phyloP scores from a whole-genome alignment of 176 grass and related monocot species.

The Saccharum officinarum region DNA sequence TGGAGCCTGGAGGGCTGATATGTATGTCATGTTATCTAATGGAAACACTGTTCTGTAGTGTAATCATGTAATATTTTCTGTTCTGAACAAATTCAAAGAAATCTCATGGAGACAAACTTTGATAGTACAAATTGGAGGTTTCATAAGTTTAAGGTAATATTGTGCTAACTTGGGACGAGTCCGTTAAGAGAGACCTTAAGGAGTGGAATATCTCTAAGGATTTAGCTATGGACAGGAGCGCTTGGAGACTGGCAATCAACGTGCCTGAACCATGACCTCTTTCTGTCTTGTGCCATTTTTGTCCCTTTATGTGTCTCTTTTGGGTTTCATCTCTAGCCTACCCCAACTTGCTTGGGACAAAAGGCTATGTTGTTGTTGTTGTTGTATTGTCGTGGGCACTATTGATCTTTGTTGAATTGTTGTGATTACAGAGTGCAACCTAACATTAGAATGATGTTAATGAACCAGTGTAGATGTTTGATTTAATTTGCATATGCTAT shows the following conservation, averaged over 20 bases:
- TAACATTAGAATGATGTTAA: conserved; percentile 1
- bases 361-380: too few relatives aligned
- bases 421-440: not conserved
- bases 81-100: conserved; percentile 3
- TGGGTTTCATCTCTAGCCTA: too few relatives aligned
- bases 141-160: not conserved
- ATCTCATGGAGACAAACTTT: conserved; percentile 6
- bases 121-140: not conserved
- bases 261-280: too few relatives aligned
- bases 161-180: too few relatives aligned
- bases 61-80: conserved; percentile 1
- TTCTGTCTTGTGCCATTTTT: too few relatives aligned
- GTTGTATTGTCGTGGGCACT: not conserved
- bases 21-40: conserved; percentile 3
- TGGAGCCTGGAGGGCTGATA: not conserved
- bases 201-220: too few relatives aligned
- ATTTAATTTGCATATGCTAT: not conserved
- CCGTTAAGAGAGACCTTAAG: too few relatives aligned
- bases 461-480: not conserved
- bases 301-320: too few relatives aligned
- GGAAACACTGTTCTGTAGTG: not conserved
- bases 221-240: too few relatives aligned
- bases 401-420: not conserved
- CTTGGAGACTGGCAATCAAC: too few relatives aligned
- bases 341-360: too few relatives aligned